Conservation (phyloP, 805 yeast genomes). For the Ogataea zsoltii region DNA sequence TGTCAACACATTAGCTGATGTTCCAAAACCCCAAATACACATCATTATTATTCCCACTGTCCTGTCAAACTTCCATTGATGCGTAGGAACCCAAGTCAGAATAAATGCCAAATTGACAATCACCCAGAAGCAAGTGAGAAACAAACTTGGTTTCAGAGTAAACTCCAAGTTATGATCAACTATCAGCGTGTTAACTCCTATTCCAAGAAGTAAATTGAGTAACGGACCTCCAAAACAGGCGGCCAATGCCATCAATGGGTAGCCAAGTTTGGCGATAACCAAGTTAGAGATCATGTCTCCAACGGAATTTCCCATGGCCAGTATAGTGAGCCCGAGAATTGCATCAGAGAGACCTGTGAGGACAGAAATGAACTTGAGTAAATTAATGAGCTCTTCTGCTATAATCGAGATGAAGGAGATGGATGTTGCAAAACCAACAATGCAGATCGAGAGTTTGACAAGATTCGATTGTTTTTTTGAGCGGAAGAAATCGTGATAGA, state of each 20-base stretch:
- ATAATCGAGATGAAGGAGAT: constrained; percentile 67
- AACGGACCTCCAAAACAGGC: constrained; percentile 96
- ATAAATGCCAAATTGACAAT: constrained; percentile 40
- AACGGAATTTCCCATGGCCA: constrained; percentile 89
- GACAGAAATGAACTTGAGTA: constrained; percentile 61
- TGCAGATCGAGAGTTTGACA: constrained; percentile 34
- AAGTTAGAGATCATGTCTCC: constrained; percentile 87
- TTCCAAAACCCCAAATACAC: constrained; percentile 42
- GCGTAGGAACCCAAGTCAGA: constrained; percentile 40
- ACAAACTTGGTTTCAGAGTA: constrained; percentile 38
- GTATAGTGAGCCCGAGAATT: constrained; percentile 80
- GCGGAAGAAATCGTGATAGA: constrained; percentile 22
- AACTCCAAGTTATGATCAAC: constrained; percentile 34
- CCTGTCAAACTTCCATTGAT: constrained; percentile 43
- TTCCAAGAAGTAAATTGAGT: constrained; percentile 71
- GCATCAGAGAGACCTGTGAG: constrained; percentile 69
- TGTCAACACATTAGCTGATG: constrained; percentile 33
- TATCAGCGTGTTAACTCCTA: constrained; percentile 73
- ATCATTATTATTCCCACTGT: constrained; percentile 41
- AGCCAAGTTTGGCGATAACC: constrained; percentile 78
- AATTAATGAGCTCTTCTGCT: constrained; percentile 68
- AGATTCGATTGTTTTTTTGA: constrained; percentile 22
- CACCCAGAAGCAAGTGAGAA: constrained; percentile 44
- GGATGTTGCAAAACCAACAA: constrained; percentile 65
- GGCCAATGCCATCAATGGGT: constrained; percentile 87